Percentiles rank a stretch among this genome's conserved stretches.
Conservation (phyloP, 495 filamentous ascomycete genomes). For the Xanthoparmelia taractica region DNA sequence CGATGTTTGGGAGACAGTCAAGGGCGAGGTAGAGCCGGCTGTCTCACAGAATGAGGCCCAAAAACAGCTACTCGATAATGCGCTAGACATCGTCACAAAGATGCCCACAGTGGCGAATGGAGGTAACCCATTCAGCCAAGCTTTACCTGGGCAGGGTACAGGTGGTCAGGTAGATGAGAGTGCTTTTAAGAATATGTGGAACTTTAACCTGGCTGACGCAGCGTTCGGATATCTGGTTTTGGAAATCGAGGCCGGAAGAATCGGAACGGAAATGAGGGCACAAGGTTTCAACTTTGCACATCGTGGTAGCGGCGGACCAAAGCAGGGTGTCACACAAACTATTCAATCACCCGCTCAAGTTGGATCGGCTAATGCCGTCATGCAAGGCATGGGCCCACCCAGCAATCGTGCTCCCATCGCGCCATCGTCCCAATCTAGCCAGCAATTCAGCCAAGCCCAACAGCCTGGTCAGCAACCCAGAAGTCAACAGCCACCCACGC, state of each 20-base stretch:
- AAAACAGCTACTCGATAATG: conserved; percentile 81
- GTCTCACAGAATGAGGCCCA: conserved; percentile 89
- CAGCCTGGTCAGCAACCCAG: conserved; percentile 31
- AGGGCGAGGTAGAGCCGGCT: conserved; percentile 85
- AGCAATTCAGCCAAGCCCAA: conserved; percentile 30
- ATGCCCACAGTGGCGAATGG: conserved; percentile 94
- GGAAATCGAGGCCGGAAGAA: conserved; percentile 87
- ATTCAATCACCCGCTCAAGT: conserved; percentile 27
- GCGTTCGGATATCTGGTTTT: conserved; percentile 94
- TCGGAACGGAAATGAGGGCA: conserved; percentile 96
- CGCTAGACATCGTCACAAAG: conserved; percentile 82
- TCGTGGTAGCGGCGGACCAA: conserved; percentile 51
- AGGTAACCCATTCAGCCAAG: conserved; percentile 92
- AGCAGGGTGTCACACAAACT: conserved; percentile 37
- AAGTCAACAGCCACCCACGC: conserved; percentile 30
- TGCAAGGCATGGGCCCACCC: conserved; percentile 26
- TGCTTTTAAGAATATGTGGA: conserved; percentile 99
- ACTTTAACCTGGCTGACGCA: conserved; percentile 97
- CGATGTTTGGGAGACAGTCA: conserved; percentile 99
- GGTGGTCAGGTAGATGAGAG: conserved; percentile 94
- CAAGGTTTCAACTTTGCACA: conserved; percentile 99
- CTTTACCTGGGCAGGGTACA: conserved; percentile 58
- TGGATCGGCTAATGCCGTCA: conserved; percentile 23
- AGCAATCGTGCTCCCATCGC: conserved; percentile 28
- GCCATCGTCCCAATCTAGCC: conserved; percentile 29